These are phyloP conservation scores for Pythium guiyangense DNA, from an alignment of 352 stramenopile genomes.

Conservation along the genomic window DNA sequence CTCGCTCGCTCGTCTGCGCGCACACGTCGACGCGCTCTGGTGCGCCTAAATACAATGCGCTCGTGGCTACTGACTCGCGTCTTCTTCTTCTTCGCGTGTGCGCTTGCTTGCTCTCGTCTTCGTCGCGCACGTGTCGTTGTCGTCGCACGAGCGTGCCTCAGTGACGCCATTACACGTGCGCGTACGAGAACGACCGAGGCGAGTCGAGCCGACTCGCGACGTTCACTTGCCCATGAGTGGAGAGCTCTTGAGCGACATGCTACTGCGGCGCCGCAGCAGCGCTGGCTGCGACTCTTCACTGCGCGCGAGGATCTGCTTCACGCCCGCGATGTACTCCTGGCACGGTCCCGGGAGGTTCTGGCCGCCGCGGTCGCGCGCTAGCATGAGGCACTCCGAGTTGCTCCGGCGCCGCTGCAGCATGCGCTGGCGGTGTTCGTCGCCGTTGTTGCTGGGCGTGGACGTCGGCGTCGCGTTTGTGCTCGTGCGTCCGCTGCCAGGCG, in stretches of 20 bases:
- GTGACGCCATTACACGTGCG: neutral
- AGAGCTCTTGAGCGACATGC: slow-evolving; percentile 45
- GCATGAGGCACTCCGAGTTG: slow-evolving; percentile 77
- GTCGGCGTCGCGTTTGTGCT: slow-evolving; percentile 21
- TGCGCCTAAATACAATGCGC: neutral
- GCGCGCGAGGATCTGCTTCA: slow-evolving; percentile 81
- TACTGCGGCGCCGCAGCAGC: slow-evolving; percentile 57
- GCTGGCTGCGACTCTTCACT: slow-evolving; percentile 41
- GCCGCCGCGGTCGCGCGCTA: slow-evolving; percentile 51
- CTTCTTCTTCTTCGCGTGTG: too few species aligned
- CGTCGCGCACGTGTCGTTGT: too few species aligned
- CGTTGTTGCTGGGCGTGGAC: slow-evolving; percentile 23
- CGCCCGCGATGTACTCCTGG: slow-evolving; percentile 81
- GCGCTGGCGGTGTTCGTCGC: slow-evolving; percentile 19
- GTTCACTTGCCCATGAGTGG: slow-evolving; percentile 22
- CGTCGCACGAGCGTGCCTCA: too few species aligned
- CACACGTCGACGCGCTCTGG: too few species aligned
- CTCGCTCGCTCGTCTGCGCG: too few species aligned
- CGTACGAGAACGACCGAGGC: too few species aligned
- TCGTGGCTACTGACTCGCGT: too few species aligned
- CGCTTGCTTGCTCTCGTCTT: too few species aligned
- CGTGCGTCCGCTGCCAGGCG: slow-evolving; percentile 10
- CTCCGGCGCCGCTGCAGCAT: slow-evolving; percentile 52
- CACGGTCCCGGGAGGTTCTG: slow-evolving; percentile 63
- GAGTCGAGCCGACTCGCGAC: neutral